phyloP scores from a whole-genome alignment of 202 grass and related monocot genomes.

The Saccharum hybrid region DNA sequence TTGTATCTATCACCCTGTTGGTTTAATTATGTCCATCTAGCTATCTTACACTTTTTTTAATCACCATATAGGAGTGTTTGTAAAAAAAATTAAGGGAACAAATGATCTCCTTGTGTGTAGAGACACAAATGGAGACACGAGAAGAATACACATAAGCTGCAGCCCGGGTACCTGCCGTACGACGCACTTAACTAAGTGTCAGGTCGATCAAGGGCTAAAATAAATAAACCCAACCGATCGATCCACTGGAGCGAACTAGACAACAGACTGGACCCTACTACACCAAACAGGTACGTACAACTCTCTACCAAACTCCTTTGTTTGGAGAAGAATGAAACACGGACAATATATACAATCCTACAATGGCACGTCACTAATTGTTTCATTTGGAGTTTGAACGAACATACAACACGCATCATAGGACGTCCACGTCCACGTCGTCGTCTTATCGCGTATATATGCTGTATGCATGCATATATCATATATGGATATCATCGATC shows the following conservation, averaged over 20 bases:
- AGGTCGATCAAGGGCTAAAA: not conserved
- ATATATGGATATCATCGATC: not conserved
- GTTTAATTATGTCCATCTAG: no score
- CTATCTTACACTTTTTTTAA: no score
- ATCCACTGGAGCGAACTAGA: not conserved
- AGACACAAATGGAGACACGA: no score
- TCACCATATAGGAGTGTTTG: no score
- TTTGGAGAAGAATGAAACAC: no score
- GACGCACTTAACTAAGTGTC: conserved; percentile 26
- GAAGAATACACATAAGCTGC: no score
- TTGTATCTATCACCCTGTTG: no score
- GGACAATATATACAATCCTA: not conserved
- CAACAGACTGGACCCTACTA: not conserved
- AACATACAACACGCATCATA: not conserved
- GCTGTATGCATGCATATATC: not conserved
- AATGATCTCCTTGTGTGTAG: no score
- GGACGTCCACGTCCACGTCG: conserved; percentile 7
- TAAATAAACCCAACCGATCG: not conserved
- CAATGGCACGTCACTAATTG: not conserved
- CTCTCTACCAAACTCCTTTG: no score
- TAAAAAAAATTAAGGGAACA: no score
- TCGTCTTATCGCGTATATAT: not conserved
- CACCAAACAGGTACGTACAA: no score
- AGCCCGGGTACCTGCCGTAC: conserved; percentile 26
- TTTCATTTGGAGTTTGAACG: not conserved